phyloP scores from a whole-genome alignment of 2,329 filamentous ascomycete species.

The Curvularia hawaiiensis region DNA sequence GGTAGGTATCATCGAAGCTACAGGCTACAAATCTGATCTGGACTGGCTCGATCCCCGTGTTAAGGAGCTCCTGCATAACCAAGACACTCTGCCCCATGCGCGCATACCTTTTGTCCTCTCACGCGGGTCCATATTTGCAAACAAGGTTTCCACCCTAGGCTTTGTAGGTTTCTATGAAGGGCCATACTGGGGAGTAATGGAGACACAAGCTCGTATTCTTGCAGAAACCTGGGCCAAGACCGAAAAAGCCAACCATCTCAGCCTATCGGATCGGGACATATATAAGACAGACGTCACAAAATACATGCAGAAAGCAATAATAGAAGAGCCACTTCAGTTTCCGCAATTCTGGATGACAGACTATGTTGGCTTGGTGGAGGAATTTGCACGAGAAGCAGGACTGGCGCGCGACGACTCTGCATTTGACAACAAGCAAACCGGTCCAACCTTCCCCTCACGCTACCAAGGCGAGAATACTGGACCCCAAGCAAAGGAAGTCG shows the following conservation, averaged over 20 bases:
- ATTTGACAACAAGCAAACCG: conserved; percentile 55
- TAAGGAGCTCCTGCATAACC: conserved; percentile 59
- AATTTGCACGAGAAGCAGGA: conserved; percentile 65
- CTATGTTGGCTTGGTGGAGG: conserved; percentile 76
- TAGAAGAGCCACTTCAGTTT: conserved; percentile 50
- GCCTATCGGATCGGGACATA: neutral
- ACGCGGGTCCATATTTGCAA: conserved; percentile 68
- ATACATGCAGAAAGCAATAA: conserved; percentile 53
- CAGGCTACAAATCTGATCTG: conserved; percentile 71
- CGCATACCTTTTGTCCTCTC: conserved; percentile 62
- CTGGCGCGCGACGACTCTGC: conserved; percentile 53
- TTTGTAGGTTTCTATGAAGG: conserved; percentile 86
- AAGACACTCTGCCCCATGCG: conserved; percentile 61
- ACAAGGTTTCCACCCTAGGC: conserved; percentile 66
- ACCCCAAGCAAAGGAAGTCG: conserved; percentile 51
- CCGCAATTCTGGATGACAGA: conserved; percentile 84
- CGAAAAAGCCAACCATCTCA: conserved; percentile 26
- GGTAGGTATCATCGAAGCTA: conserved; percentile 72
- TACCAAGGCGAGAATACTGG: conserved; percentile 38
- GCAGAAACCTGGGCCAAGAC: conserved; percentile 61
- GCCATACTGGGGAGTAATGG: conserved; percentile 85
- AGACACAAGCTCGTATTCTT: conserved; percentile 79
- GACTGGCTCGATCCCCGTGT: conserved; percentile 66
- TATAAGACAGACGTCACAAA: conserved; percentile 28
- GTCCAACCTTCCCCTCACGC: conserved; percentile 47